Conservation (phyloP, 805 yeast genomes). For the Torulaspora gathmanii region DNA sequence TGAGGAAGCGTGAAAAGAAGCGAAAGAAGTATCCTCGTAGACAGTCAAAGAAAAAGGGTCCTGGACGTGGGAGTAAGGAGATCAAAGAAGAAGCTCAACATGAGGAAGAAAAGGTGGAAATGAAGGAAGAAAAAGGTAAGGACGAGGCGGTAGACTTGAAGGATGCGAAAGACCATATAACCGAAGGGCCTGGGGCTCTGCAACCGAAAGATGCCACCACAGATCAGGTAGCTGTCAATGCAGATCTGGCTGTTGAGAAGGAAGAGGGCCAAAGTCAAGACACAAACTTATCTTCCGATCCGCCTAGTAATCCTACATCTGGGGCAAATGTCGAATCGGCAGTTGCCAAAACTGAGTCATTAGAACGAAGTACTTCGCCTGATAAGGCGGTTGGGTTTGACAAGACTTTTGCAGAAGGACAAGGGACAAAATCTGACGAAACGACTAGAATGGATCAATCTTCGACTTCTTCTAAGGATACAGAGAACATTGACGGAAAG, state of each 20-base stretch:
- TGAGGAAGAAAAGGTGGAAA: slow-evolving; percentile 1
- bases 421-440: neutral
- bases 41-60: slow-evolving; percentile 38
- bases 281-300: neutral
- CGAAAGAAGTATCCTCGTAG: slow-evolving; percentile 41
- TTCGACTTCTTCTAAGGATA: too few relatives aligned
- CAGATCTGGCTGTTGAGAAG: too few relatives aligned
- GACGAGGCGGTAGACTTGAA: neutral
- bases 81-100: neutral
- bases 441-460: neutral
- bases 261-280: too few relatives aligned
- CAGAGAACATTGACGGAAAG: too few relatives aligned
- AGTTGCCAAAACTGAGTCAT: neutral
- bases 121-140: neutral
- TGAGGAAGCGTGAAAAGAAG: slow-evolving; percentile 40
- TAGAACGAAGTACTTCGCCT: neutral
- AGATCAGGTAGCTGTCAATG: too few relatives aligned
- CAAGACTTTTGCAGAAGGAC: neutral
- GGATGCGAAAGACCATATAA: neutral
- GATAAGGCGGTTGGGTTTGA: neutral
- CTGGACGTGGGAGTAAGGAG: slow-evolving; percentile 2
- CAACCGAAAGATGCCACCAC: neutral
- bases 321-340: neutral
- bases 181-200: neutral
- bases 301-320: neutral